Evolutionary conservation across 352 stramenopile species (phyloP).

Genomic region (Phytophthora nicotianae): DNA sequence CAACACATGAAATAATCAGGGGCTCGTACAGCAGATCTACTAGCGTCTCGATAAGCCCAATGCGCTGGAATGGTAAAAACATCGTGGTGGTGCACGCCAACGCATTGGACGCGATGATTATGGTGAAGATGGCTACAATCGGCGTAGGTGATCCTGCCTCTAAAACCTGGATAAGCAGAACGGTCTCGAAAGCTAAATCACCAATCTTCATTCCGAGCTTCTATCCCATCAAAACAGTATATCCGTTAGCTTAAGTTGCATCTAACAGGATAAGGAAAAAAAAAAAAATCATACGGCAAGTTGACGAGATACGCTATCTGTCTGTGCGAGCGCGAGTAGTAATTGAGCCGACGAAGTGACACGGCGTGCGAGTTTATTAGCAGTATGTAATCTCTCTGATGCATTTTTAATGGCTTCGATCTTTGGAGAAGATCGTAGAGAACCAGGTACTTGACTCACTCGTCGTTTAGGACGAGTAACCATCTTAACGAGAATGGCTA

Average conservation of each 20-base stretch:
- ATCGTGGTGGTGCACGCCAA: slow-evolving; percentile 17
- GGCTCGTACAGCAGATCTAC: slow-evolving; percentile 14
- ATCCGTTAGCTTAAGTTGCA: neutral
- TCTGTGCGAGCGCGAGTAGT: slow-evolving; percentile 1
- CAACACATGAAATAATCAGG: neutral
- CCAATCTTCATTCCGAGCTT: slow-evolving; percentile 33
- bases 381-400: neutral
- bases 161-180: slow-evolving; percentile 30
- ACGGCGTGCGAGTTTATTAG: slow-evolving; percentile 4
- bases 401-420: neutral
- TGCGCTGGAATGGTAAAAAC: slow-evolving; percentile 19
- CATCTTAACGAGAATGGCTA: slow-evolving; percentile 19
- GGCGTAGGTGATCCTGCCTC: slow-evolving; percentile 21
- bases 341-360: slow-evolving; percentile 22
- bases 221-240: slow-evolving; percentile 1
- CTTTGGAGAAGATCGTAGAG: neutral
- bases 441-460: slow-evolving; percentile 2
- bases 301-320: slow-evolving; percentile 6
- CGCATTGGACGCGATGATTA: slow-evolving; percentile 27
- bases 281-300: slow-evolving; percentile 13
- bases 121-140: slow-evolving; percentile 28
- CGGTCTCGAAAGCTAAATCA: slow-evolving; percentile 26
- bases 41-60: slow-evolving; percentile 15
- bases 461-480: slow-evolving; percentile 12
- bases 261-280: neutral